phyloP scores from a whole-genome alignment of 495 filamentous ascomycete genomes.

The Schizothecium vesticola region DNA sequence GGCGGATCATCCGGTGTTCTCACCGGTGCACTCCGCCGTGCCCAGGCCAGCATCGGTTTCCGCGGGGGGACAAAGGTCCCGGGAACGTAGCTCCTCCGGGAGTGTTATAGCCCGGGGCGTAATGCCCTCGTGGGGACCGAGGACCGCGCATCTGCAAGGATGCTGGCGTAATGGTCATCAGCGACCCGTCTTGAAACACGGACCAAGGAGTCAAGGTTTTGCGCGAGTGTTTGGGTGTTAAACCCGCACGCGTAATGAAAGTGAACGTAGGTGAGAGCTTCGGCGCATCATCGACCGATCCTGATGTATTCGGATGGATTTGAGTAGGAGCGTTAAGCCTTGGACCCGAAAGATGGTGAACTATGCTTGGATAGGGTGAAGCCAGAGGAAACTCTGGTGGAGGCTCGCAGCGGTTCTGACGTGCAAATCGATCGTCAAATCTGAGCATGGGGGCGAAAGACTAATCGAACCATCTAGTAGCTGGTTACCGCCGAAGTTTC shows the following conservation, averaged over 20 bases:
- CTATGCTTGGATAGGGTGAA: slow-evolving; percentile 70
- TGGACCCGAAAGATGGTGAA: slow-evolving; percentile 66
- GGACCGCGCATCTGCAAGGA: slow-evolving; percentile 43
- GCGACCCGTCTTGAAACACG: slow-evolving; percentile 67
- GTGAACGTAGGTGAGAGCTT: slow-evolving; percentile 51
- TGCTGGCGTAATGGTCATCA: slow-evolving; percentile 58
- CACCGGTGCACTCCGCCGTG: slow-evolving; percentile 48
- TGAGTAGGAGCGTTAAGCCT: slow-evolving; percentile 71
- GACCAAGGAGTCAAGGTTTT: slow-evolving; percentile 70
- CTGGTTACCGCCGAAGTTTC: slow-evolving; percentile 69
- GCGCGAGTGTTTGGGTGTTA: slow-evolving; percentile 64
- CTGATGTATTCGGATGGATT: slow-evolving; percentile 70
- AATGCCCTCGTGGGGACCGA: slow-evolving; percentile 25
- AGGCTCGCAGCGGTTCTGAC: slow-evolving; percentile 68
- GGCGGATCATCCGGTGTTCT: slow-evolving; percentile 52
- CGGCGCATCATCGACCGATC: slow-evolving; percentile 68
- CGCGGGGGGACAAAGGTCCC: slow-evolving; percentile 50
- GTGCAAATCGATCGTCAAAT: slow-evolving; percentile 71
- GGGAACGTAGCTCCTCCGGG: slow-evolving; percentile 55
- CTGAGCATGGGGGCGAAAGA: slow-evolving; percentile 59
- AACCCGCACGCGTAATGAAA: slow-evolving; percentile 66
- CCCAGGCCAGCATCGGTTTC: slow-evolving; percentile 60
- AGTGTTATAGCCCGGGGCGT: slow-evolving; percentile 54
- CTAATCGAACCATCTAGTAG: slow-evolving; percentile 67
- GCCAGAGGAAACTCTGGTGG: slow-evolving; percentile 72